Conservation (phyloP, 78 protist genomes). For the Chrysochromulina parva region DNA sequence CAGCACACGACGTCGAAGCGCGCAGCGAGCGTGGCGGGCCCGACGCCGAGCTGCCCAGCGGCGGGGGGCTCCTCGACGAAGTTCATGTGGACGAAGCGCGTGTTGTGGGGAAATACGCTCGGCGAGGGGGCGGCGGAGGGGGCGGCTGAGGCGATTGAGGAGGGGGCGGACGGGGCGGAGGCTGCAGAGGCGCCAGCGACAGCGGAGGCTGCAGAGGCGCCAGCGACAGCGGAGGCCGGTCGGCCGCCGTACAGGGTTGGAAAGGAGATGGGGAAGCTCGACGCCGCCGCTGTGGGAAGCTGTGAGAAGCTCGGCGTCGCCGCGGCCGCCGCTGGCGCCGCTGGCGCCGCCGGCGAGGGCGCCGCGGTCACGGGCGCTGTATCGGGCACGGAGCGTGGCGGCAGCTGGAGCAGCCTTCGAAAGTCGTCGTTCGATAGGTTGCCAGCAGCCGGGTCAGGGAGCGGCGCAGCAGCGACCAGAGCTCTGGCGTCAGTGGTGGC, state of each 20-base stretch:
- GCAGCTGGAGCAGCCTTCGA: background rate
- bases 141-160: too few species aligned
- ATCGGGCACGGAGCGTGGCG: background rate
- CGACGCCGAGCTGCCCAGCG: background rate
- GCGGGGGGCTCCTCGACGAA: background rate
- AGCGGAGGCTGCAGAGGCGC: too few species aligned
- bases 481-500: too few species aligned
- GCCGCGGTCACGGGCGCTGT: too few species aligned
- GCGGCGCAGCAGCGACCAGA: too few species aligned
- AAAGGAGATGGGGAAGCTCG: constrained; percentile 9
- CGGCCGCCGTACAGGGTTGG: background rate
- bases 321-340: too few species aligned
- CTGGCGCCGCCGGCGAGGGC: too few species aligned
- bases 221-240: too few species aligned
- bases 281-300: background rate
- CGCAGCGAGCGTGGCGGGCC: background rate
- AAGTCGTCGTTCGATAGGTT: background rate
- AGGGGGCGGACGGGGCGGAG: too few species aligned
- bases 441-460: background rate
- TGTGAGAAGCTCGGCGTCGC: too few species aligned
- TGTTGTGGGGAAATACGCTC: background rate
- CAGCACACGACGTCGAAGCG: constrained; percentile 18
- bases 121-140: too few species aligned
- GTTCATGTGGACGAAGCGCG: background rate
- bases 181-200: too few species aligned